phyloP scores from a whole-genome alignment of 75 land plant species.

The Sequoia sempervirens region DNA sequence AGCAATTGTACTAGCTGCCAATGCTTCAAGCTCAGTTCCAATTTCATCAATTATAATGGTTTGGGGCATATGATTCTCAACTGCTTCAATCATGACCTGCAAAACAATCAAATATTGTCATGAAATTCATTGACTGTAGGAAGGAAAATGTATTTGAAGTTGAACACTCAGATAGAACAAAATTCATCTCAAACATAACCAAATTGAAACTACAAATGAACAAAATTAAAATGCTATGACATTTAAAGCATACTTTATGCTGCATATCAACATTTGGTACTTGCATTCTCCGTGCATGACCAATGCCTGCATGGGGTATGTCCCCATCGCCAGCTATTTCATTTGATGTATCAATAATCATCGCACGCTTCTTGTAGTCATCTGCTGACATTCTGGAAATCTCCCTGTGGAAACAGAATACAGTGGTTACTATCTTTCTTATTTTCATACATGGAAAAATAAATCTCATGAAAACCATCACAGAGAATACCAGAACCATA shows the following conservation, averaged over 20 bases:
- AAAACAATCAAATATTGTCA: background rate
- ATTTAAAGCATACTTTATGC: conserved; percentile 60
- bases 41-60: conserved; percentile 71
- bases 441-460: background rate
- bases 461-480: background rate
- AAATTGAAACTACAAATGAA: background rate
- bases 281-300: conserved; percentile 97
- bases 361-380: conserved; percentile 83
- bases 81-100: conserved; percentile 72
- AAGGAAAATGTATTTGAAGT: background rate
- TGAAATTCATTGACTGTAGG: background rate
- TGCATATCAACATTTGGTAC: conserved; percentile 97
- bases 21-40: conserved; percentile 62
- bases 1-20: conserved; percentile 65
- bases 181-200: background rate
- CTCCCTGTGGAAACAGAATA: conserved; percentile 52
- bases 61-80: conserved; percentile 76
- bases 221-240: background rate
- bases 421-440: background rate
- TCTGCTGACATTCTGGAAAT: conserved; percentile 87
- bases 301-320: conserved; percentile 95
- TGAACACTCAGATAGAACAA: background rate
- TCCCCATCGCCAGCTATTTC: conserved; percentile 99
- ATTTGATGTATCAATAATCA: conserved; percentile 97
- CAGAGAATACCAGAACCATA: background rate